These are phyloP conservation scores for Terana coerulea DNA, from an alignment of 768 basidiomycete genomes.

Conservation along the genomic window DNA sequence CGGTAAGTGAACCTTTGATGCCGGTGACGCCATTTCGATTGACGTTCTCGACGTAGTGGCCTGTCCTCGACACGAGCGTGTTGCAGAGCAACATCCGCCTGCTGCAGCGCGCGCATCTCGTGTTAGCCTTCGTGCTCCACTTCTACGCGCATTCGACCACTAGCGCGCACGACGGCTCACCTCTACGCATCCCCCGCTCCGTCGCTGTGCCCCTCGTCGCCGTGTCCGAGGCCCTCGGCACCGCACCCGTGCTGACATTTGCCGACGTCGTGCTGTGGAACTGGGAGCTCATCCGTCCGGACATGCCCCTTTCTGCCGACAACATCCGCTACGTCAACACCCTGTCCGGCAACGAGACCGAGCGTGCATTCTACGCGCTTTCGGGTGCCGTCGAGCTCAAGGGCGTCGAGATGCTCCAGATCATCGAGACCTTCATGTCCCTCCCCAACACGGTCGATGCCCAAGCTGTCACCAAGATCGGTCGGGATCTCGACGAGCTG, in stretches of 20 bases:
- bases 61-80: constrained; percentile 53
- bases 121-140: constrained; percentile 85
- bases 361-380: constrained; percentile 80
- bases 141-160: constrained; percentile 87
- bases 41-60: constrained; percentile 48
- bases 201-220: constrained; percentile 74
- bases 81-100: constrained; percentile 54
- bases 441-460: constrained; percentile 55
- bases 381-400: constrained; percentile 84
- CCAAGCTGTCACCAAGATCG: constrained; percentile 57
- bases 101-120: constrained; percentile 83
- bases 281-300: constrained; percentile 58
- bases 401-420: constrained; percentile 80
- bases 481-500: constrained; percentile 67
- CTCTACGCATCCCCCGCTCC: constrained; percentile 65
- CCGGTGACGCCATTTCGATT: not conserved
- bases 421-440: constrained; percentile 84
- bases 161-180: constrained; percentile 28
- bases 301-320: constrained; percentile 53
- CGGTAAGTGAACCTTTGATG: constrained; percentile 43
- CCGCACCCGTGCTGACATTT: constrained; percentile 95
- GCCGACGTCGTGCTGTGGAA: constrained; percentile 98
- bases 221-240: constrained; percentile 71
- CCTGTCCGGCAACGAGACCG: constrained; percentile 86
- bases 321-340: constrained; percentile 72